Evolutionary conservation across 1,139 yeast genomes (phyloP), one percentile per base, ranked within the genome.

Genomic region (Hanseniaspora sp.): DNA sequence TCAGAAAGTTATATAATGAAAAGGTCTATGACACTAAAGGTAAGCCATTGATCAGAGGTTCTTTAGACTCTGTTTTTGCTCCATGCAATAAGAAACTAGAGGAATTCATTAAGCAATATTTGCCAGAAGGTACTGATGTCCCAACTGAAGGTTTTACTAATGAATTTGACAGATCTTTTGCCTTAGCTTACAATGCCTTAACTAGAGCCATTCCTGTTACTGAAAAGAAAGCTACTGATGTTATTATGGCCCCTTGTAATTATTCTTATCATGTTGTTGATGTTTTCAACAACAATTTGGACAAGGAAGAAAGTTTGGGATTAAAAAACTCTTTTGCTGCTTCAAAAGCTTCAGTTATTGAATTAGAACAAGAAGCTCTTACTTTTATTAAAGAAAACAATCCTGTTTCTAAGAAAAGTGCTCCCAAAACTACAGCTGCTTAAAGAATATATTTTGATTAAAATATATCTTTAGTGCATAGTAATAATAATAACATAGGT

Each of bases 71-170:
- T 5, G 45, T 82, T 17, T 70, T 83, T 46, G 73, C 69, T 47
- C 88, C 90, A 18, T 54, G 81, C 43, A 86, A 85, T 67, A 69
- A 72, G 48, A 69, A 72, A 45, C 65, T 84, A 57, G 81, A 77
- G 59, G 66, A 70, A 7, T 61, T 72, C 41, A 72, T 80, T 45
- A 64, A 68, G 48, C 68, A 66, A 35, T 71, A 71, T 60, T 69
- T 77, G 42, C 85, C 86, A n/a, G 70, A 69, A 29, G 71, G 70
- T 30, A 72, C 73, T 53, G 67, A 68, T 51, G 75, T 74, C 13
- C 64, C 76, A 4, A 63, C 65, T n/a, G 73, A 72, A 8, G 71
- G 70, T 5, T 71, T 67, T 56, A 70, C 79, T 6, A 78, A 79
- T 63, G 86, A 81, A 63, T 58, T 79, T 40, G 70, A 76, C 35